Percentiles rank a stretch among this genome's conserved stretches.
Conservation (phyloP, 306 rosid species). For the Alnus glutinosa region DNA sequence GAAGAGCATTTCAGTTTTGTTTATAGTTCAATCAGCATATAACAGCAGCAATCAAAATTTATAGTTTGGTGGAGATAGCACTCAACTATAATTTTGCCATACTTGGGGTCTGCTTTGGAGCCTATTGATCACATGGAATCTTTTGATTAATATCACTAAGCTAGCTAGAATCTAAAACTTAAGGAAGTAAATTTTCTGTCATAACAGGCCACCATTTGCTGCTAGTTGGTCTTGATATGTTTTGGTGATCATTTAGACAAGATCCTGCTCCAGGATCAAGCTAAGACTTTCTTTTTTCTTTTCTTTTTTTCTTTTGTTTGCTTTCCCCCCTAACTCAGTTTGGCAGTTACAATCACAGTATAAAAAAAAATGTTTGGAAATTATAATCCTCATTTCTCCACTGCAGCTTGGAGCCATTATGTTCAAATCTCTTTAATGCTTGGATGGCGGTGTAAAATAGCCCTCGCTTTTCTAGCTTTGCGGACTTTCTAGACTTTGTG, state of each 20-base stretch:
- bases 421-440: no score
- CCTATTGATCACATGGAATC: constrained; percentile 8
- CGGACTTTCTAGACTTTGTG: no score
- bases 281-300: neutral
- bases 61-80: constrained; percentile 9
- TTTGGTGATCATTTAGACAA: neutral
- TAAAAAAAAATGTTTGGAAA: neutral
- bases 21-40: neutral
- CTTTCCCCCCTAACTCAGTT: neutral
- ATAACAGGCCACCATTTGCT: neutral
- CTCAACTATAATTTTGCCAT: constrained; percentile 13
- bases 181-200: neutral
- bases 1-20: neutral
- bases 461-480: no score
- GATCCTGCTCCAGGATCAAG: neutral
- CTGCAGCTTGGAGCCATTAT: neutral
- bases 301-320: neutral
- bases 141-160: constrained; percentile 5
- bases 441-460: no score
- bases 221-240: constrained; percentile 5
- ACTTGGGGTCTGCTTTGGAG: constrained; percentile 23
- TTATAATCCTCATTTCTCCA: neutral
- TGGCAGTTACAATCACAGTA: neutral
- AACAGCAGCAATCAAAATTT: constrained; percentile 7
- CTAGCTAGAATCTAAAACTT: constrained; percentile 16